Base-by-base conservation (phyloP, 169 alveolate genomes). In the Cryptosporidium sp. region DNA sequence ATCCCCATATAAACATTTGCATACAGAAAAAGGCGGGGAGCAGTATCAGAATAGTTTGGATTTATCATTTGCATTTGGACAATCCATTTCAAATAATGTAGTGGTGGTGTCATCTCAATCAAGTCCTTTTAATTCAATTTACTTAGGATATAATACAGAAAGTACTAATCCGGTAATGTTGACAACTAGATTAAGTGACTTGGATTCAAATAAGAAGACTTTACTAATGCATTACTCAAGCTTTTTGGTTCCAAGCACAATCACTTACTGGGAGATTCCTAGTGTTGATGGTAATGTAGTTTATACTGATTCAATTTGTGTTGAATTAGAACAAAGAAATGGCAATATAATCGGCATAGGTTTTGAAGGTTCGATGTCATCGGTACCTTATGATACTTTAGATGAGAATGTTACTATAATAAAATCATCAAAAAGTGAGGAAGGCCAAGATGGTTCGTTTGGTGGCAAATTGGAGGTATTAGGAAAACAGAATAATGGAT, bases 31-130 rank as follows among this genome's bases (percentile, higher is more conserved):
- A 5, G 55, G 51, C 45, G 89, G 71, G 71, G 71, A 80, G 45
- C 14, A 41, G 9, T 65, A 37, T 26, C 89, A 80, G 39, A 80
- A 65, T 62, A 80, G 75, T 65, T 41, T 80, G 29, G 89, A 80
- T 65, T 45, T 80, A 23, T 80, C 89, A 33, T 80, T 80, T 65
- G 89, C 89, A 43, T 80, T 80, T 39, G 89, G 89, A 23, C 89
- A 80, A 18, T 59, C 89, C 7, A 31, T 80, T 43, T 80, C 89
- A 9, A 41, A 69, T 18, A 45, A 61, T 31, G 43, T 65, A 61
- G 33, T 31, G 48, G 89, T 80, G 14, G 48, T 80, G 10, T 62
- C 75, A 18, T 80, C 89, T n/a, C 67, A 62, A 12, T 26, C 61
- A 21, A 70, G 89, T 37, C 89, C 89, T 18, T 80, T 80, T 65